These are phyloP conservation scores for Penicillium verrucosum DNA, from an alignment of 2,329 filamentous ascomycete species.

Conservation along the genomic window DNA sequence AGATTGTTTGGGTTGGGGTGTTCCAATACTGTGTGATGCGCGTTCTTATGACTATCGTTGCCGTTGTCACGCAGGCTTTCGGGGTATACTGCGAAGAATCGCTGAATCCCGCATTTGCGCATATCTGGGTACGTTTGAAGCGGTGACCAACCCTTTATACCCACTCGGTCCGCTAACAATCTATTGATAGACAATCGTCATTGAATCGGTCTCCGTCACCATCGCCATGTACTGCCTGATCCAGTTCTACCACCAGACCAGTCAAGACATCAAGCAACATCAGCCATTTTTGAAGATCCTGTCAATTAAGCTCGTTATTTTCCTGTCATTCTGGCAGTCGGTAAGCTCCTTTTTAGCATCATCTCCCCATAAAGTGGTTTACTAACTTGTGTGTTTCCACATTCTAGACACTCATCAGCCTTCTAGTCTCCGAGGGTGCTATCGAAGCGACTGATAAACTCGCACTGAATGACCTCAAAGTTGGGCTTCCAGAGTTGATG, in stretches of 20 bases:
- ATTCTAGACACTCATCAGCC: conserved; percentile 54
- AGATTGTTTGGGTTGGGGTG: conserved; percentile 67
- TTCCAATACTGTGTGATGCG: conserved; percentile 86
- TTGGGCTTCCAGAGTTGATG: conserved; percentile 73
- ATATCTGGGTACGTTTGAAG: conserved; percentile 65
- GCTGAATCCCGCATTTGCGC: conserved; percentile 72
- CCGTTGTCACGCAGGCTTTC: conserved; percentile 68
- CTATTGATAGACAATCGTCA: conserved; percentile 54
- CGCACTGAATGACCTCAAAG: conserved; percentile 71
- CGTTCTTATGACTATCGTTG: conserved; percentile 73
- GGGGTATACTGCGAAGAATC: conserved; percentile 75
- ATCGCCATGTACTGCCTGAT: conserved; percentile 87
- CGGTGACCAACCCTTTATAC: not conserved
- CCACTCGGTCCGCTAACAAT: not conserved
- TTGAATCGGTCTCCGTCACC: conserved; percentile 69
- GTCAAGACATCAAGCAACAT: conserved; percentile 64
- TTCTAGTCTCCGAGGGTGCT: conserved; percentile 60
- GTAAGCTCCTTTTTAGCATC: conserved; percentile 31
- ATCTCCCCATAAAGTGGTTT: not conserved
- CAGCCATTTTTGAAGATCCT: conserved; percentile 75
- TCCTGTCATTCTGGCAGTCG: conserved; percentile 84
- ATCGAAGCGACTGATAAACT: conserved; percentile 62
- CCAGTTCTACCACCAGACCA: conserved; percentile 80
- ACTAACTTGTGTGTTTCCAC: conserved; percentile 1
- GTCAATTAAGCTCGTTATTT: conserved; percentile 87